phyloP scores from a whole-genome alignment of 2,329 filamentous ascomycete species.

The Colletotrichum sp. region DNA sequence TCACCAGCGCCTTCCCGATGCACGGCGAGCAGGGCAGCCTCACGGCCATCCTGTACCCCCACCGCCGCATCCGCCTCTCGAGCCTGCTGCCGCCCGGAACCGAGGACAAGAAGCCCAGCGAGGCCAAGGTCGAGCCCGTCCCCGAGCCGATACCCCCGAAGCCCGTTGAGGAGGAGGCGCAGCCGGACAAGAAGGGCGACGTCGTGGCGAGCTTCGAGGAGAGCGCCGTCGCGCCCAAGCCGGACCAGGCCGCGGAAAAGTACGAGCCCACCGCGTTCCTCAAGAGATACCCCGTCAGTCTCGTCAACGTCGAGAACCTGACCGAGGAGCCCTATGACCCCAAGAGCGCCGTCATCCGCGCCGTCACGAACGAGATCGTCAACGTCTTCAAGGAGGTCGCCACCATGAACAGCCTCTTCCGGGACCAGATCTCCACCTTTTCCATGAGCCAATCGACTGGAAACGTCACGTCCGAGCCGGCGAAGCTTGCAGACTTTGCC shows the following conservation, averaged over 20 bases:
- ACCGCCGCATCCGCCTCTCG: slow-evolving; percentile 91
- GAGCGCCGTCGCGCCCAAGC: slow-evolving; percentile 65
- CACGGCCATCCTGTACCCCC: slow-evolving; percentile 94
- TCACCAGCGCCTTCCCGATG: slow-evolving; percentile 94
- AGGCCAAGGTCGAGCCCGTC: slow-evolving; percentile 52
- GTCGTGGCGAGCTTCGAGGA: slow-evolving; percentile 98
- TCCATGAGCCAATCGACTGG: slow-evolving; percentile 94
- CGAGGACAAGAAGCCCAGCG: slow-evolving; percentile 56
- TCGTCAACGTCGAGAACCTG: slow-evolving; percentile 95
- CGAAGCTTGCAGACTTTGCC: slow-evolving; percentile 95
- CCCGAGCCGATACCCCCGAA: slow-evolving; percentile 66
- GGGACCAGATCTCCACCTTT: slow-evolving; percentile 97
- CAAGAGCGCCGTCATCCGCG: slow-evolving; percentile 86
- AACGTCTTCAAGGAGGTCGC: slow-evolving; percentile 99
- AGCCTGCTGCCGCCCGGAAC: slow-evolving; percentile 74
- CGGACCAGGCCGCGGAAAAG: slow-evolving; percentile 54
- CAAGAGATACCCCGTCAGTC: slow-evolving; percentile 87
- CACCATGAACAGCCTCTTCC: slow-evolving; percentile 90
- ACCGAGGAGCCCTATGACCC: slow-evolving; percentile 88
- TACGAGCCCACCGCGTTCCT: slow-evolving; percentile 93
- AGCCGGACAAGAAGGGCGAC: slow-evolving; percentile 80
- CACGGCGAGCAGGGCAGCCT: slow-evolving; percentile 84
- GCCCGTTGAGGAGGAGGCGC: slow-evolving; percentile 53
- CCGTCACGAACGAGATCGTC: slow-evolving; percentile 95
- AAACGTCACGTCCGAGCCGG: slow-evolving; percentile 93